phyloP scores from a whole-genome alignment of 2,329 filamentous ascomycete genomes.

The Claviceps quebecensis region DNA sequence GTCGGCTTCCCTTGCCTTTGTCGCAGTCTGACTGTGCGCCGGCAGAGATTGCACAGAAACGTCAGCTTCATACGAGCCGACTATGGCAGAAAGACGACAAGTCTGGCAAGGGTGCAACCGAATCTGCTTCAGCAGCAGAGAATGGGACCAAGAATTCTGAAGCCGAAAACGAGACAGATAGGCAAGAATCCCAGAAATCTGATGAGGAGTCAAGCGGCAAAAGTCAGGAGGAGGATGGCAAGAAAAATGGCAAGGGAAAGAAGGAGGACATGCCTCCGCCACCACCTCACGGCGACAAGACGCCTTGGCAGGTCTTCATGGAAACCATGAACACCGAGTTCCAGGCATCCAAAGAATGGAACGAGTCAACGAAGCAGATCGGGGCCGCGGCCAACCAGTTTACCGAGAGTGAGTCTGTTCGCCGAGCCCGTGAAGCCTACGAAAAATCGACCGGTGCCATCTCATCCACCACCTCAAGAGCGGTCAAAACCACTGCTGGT shows the following conservation, averaged over 20 bases:
- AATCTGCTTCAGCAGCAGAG: conserved; percentile 9
- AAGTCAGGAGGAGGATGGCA: conserved; percentile 18
- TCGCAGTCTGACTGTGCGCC: conserved; percentile 18
- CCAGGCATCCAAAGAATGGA: conserved; percentile 97
- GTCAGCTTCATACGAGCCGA: conserved; percentile 21
- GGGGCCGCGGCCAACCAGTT: conserved; percentile 82
- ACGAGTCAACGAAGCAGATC: conserved; percentile 92
- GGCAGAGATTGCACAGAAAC: conserved; percentile 17
- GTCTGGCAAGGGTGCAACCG: conserved; percentile 13
- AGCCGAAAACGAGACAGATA: conserved; percentile 22
- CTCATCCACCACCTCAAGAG: conserved; percentile 61
- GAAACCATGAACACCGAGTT: conserved; percentile 93
- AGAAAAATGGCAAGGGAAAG: conserved; percentile 38
- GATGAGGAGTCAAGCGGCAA: conserved; percentile 30
- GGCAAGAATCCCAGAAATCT: conserved; percentile 29
- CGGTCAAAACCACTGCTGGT: conserved; percentile 71
- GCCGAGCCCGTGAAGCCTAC: conserved; percentile 74
- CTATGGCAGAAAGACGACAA: conserved; percentile 20
- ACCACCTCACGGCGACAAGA: conserved; percentile 96
- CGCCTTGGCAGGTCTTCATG: conserved; percentile 96
- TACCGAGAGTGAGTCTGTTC: conserved; percentile 81
- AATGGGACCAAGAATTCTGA: conserved; percentile 24
- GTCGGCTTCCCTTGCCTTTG: conserved; percentile 25
- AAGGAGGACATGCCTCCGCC: conserved; percentile 65
- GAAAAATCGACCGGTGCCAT: conserved; percentile 75